phyloP scores from a whole-genome alignment of 2,329 filamentous ascomycete genomes.

The Paecilomyces dactylethromorphus region DNA sequence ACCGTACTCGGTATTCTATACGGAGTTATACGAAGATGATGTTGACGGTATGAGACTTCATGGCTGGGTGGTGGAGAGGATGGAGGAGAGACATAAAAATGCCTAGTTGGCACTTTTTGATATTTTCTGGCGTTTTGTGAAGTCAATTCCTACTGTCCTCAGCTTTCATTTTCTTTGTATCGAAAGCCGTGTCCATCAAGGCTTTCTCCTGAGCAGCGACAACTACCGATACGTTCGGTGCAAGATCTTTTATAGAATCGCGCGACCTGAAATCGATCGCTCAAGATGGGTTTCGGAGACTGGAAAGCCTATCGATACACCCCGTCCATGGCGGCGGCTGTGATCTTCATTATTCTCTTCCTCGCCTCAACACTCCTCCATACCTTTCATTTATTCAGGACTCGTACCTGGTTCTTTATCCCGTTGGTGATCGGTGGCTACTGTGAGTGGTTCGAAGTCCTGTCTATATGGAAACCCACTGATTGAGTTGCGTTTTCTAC shows the following conservation, averaged over 20 bases:
- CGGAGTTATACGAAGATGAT: neutral
- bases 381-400: slow-evolving; percentile 34
- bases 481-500: neutral
- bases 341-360: slow-evolving; percentile 44
- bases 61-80: neutral
- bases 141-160: neutral
- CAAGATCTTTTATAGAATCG: neutral
- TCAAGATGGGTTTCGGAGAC: neutral
- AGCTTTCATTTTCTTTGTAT: neutral
- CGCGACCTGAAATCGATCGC: neutral
- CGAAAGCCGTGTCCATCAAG: neutral
- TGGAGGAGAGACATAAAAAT: neutral
- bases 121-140: neutral
- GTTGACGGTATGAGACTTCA: neutral
- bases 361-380: slow-evolving; percentile 35
- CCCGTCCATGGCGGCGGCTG: slow-evolving; percentile 40
- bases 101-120: neutral
- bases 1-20: neutral
- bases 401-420: slow-evolving; percentile 44
- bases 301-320: slow-evolving; percentile 31
- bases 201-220: neutral
- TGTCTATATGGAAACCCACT: neutral
- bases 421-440: slow-evolving; percentile 31
- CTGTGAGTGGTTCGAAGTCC: slow-evolving; percentile 20
- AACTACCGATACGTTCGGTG: neutral